Conservation (phyloP, 345 rosid species). For the Eutrema yunnanense region DNA sequence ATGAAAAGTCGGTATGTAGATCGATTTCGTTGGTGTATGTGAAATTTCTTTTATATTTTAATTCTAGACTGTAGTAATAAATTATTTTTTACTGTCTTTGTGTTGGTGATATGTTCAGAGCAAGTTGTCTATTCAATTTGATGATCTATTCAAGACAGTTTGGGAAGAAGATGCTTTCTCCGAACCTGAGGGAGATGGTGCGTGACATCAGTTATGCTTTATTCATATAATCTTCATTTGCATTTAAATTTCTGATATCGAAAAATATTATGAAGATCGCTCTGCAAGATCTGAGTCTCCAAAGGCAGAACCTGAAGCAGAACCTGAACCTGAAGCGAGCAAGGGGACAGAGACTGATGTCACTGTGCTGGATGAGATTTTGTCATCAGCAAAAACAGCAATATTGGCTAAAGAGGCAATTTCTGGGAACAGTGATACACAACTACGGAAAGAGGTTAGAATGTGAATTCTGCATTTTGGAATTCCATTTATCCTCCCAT, state of each 20-base stretch:
- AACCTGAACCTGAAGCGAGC: constrained; percentile 35
- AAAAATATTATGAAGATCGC: constrained; percentile 29
- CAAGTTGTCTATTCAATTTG: constrained; percentile 80
- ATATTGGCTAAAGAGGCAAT: constrained; percentile 33
- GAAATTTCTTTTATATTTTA: neutral
- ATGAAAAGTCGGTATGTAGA: constrained; percentile 62
- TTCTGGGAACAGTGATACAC: constrained; percentile 27
- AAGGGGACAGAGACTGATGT: constrained; percentile 32
- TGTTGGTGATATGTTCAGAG: constrained; percentile 43
- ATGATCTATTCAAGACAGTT: constrained; percentile 77
- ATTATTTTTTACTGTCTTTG: neutral
- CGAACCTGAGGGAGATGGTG: constrained; percentile 57
- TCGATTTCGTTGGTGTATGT: neutral
- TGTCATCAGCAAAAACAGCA: constrained; percentile 49
- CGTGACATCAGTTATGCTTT: constrained; percentile 15
- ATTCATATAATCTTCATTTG: neutral
- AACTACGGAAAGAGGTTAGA: constrained; percentile 54
- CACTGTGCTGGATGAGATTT: constrained; percentile 73
- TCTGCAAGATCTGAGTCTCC: constrained; percentile 45
- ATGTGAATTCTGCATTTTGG: constrained; percentile 9
- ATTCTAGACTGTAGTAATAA: neutral
- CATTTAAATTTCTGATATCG: neutral
- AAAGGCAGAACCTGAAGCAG: constrained; percentile 34
- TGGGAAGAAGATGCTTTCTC: constrained; percentile 75
- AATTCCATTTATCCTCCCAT: neutral